Percentiles rank a stretch among this genome's conserved stretches.
Conservation (phyloP, 2,329 filamentous ascomycete species). For the Chrysosphaeria jannelii region DNA sequence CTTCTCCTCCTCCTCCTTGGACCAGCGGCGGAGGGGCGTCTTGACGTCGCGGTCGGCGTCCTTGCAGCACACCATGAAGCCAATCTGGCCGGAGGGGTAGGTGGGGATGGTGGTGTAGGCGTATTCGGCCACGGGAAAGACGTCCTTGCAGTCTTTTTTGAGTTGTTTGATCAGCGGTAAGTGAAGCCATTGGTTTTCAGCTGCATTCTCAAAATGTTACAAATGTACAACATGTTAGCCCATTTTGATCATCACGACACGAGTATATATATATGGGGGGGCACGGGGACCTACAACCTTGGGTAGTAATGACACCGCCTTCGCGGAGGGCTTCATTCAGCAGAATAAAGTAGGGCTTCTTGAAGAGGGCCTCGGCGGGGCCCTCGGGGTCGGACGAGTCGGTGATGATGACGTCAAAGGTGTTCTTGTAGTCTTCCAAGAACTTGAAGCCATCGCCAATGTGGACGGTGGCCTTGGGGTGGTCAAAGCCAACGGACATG, state of each 20-base stretch:
- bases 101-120: constrained; percentile 98
- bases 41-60: constrained; percentile 58
- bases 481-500: constrained; percentile 79
- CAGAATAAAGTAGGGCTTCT: constrained; percentile 96
- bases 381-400: constrained; percentile 95
- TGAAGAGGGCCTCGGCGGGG: constrained; percentile 83
- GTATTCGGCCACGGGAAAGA: constrained; percentile 95
- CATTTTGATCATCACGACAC: too few species aligned
- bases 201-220: constrained; percentile 15
- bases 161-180: constrained; percentile 76
- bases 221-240: constrained; percentile 3
- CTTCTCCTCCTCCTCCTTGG: constrained; percentile 66
- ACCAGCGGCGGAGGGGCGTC: constrained; percentile 58
- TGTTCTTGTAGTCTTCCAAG: constrained; percentile 82
- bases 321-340: constrained; percentile 69
- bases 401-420: constrained; percentile 98
- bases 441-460: constrained; percentile 98
- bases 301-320: constrained; percentile 94
- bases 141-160: constrained; percentile 86
- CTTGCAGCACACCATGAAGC: constrained; percentile 99
- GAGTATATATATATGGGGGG: constrained; percentile 1
- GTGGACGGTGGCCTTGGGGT: constrained; percentile 79
- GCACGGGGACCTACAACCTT: constrained; percentile 99
- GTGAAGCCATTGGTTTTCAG: constrained; percentile 99
- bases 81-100: constrained; percentile 95